Conservation (phyloP, 1,139 yeast species). For the Geotrichum aggregatum region DNA sequence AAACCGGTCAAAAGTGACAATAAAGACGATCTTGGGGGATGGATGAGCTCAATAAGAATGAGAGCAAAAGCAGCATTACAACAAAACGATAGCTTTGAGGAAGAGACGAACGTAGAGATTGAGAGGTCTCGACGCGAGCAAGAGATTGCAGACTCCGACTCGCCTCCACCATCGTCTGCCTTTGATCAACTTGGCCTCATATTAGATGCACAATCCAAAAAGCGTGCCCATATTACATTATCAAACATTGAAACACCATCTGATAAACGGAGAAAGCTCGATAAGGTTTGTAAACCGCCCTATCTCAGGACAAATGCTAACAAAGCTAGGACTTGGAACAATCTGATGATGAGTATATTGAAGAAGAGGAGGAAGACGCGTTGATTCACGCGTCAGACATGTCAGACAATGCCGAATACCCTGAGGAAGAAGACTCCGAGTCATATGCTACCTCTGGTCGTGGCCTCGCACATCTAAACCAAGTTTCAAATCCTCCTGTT, state of each 20-base stretch:
- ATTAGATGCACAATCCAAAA: conserved; percentile 24
- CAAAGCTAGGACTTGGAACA: conserved; percentile 5
- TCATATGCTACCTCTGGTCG: not conserved
- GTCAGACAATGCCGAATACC: not conserved
- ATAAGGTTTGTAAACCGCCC: conserved; percentile 2
- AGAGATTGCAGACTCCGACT: conserved; percentile 36
- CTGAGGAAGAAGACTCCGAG: conserved; percentile 10
- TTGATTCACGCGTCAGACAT: conserved; percentile 10
- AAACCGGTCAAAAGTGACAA: conserved; percentile 17
- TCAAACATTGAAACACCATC: conserved; percentile 15
- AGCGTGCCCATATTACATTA: conserved; percentile 17
- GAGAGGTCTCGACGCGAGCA: conserved; percentile 36
- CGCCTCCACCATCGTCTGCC: conserved; percentile 41
- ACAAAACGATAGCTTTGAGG: conserved; percentile 34
- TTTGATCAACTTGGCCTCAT: conserved; percentile 42
- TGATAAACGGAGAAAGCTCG: conserved; percentile 16
- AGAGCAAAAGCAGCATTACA: conserved; percentile 40
- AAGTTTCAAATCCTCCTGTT: not conserved
- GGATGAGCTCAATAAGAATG: conserved; percentile 50
- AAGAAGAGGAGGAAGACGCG: conserved; percentile 22
- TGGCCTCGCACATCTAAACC: not conserved
- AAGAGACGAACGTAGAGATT: conserved; percentile 42
- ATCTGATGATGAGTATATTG: conserved; percentile 21
- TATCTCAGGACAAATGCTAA: not conserved
- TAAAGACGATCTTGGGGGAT: conserved; percentile 45